Conservation (phyloP, 2,329 filamentous ascomycete species). For the Thermothelomyces thermophilus region DNA sequence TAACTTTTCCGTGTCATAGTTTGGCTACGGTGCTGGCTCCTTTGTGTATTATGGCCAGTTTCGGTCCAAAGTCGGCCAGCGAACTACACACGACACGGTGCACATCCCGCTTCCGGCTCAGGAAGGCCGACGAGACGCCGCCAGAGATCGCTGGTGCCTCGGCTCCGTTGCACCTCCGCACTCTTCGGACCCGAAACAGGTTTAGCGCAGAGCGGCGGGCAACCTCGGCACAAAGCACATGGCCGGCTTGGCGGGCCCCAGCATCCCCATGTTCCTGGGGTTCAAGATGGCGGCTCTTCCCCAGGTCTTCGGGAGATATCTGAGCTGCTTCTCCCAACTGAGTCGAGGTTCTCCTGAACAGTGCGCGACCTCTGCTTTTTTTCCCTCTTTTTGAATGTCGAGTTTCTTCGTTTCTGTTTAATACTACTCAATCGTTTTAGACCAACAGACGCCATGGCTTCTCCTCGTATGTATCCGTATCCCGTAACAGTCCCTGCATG, state of each 20-base stretch:
- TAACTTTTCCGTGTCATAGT: no score
- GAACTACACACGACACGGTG: no score
- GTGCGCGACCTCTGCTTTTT: not conserved
- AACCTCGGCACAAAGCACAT: slow-evolving; percentile 19
- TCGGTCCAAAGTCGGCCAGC: no score
- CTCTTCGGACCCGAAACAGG: slow-evolving; percentile 6
- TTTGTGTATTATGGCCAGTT: no score
- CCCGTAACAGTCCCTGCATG: not conserved
- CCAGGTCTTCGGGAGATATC: slow-evolving; percentile 17
- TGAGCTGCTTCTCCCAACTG: not conserved
- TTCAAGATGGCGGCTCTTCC: slow-evolving; percentile 15
- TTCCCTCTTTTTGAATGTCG: slow-evolving; percentile 7
- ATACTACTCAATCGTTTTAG: slow-evolving; percentile 9
- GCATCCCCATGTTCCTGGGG: slow-evolving; percentile 3
- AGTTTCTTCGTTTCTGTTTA: slow-evolving; percentile 10
- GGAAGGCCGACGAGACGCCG: not conserved
- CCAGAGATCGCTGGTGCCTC: slow-evolving; percentile 5
- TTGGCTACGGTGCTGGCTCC: no score
- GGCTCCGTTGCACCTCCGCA: slow-evolving; percentile 12
- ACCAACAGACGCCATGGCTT: slow-evolving; percentile 54
- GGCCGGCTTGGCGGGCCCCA: slow-evolving; percentile 5
- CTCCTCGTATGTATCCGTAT: slow-evolving; percentile 62
- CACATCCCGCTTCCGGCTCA: no score
- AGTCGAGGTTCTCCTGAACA: slow-evolving; percentile 1
- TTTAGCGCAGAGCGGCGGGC: slow-evolving; percentile 13